These are phyloP conservation scores for Trichoderma sp. DNA, from an alignment of 2,329 filamentous ascomycete genomes.

Conservation along the genomic window DNA sequence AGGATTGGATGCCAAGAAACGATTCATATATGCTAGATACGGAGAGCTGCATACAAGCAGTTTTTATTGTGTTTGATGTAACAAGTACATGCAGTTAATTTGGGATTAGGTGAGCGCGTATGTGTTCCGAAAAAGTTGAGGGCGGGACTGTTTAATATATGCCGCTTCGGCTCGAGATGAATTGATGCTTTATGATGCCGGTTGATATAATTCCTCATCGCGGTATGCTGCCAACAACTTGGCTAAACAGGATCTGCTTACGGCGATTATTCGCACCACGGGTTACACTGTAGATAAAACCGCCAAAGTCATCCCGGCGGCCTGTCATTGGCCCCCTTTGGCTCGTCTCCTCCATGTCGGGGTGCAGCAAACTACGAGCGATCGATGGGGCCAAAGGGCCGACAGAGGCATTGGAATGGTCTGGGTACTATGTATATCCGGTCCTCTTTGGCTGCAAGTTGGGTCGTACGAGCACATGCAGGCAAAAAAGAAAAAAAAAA, in stretches of 20 bases:
- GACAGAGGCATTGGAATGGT: not conserved
- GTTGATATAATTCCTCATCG: not conserved
- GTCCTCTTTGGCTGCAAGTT: not conserved
- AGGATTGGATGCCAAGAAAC: not conserved
- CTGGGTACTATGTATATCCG: not conserved
- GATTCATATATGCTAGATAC: not conserved
- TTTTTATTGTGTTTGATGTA: not conserved
- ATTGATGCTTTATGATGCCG: not conserved
- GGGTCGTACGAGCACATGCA: conserved; percentile 15
- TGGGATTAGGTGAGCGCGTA: not conserved
- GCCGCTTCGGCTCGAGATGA: not conserved
- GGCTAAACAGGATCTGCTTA: not conserved
- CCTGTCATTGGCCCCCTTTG: not conserved
- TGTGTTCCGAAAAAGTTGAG: not conserved
- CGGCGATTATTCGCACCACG: not conserved
- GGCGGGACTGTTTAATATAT: not conserved
- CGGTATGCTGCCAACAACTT: not conserved
- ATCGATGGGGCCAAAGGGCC: not conserved
- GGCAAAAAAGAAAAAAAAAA: too few relatives aligned
- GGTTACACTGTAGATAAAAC: not conserved
- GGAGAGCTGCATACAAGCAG: not conserved
- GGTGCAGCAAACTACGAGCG: conserved; percentile 1
- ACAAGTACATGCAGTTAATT: not conserved
- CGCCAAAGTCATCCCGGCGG: conserved; percentile 7
- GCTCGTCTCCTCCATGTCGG: not conserved